Base-by-base conservation (phyloP, 2,329 filamentous ascomycete species). In the Sarocladium strictum region DNA sequence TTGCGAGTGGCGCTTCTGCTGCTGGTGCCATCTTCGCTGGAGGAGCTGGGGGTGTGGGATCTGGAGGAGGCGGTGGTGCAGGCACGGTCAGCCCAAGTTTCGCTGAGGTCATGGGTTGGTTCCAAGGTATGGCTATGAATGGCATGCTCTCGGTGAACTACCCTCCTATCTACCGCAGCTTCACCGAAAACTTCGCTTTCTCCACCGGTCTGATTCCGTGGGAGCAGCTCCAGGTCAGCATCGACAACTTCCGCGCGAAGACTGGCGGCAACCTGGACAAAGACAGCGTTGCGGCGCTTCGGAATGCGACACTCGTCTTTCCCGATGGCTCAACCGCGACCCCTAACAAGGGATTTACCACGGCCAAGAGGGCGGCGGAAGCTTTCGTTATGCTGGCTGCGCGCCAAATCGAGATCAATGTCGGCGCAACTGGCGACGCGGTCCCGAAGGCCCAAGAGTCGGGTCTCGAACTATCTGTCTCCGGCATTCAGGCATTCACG, bases 131-230 rank as follows among this genome's bases (percentile, higher is more conserved):
- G 78, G 91, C 94, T 26, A 87, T 94, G 76, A 97, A 94, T 70
- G 92, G 94, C 60, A 97, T 97, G 94, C 79, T 96, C 68, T 95
- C 89, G 57, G 92, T 95, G 63, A 83, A 86, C 63, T 91, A 96
- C 61, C 94, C 94, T 3, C 77, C 83, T 33, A 84, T 97, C 35
- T 97, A 97, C 74, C 84, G 86, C 61, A 93, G 85, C 68, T 99
- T 96, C 71, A 76, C 87, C 58, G 89, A 89, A 73, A 97, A 97
- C 73, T 97, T 99, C 69, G 92, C 79, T 47, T 97, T 97, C 76
- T 93, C 90, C 59, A 87, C 86, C 26, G 91, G 91, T 52, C 73
- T 97, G 55, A 78, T 97, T 55, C 83, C 88, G 6, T 97, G 90
- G 90, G 80, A 78, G n/a, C 73, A 76, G 45, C 83, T 97, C 76